Evolutionary conservation across 2,329 filamentous ascomycete genomes (phyloP).

Genomic region (Xylariaceae sp.): DNA sequence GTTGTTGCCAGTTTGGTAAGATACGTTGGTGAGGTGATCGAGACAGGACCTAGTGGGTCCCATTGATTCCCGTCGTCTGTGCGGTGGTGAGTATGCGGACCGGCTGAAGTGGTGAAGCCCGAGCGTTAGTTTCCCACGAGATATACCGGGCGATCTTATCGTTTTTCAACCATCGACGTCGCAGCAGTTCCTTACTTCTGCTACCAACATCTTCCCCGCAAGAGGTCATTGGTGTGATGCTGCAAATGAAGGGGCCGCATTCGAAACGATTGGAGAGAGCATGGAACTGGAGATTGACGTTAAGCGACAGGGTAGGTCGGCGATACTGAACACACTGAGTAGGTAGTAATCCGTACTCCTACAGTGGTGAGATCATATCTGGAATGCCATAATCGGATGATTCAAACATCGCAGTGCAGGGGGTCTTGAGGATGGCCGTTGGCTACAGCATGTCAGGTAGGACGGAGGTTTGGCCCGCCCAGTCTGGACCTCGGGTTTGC

Average conservation of each 20-base stretch:
- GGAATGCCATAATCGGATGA: background rate
- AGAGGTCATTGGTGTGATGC: background rate
- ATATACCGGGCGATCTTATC: constrained; percentile 11
- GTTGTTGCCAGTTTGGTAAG: background rate
- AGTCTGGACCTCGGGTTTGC: background rate
- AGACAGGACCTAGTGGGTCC: background rate
- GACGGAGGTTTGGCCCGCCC: background rate
- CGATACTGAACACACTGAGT: background rate
- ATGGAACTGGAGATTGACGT: background rate
- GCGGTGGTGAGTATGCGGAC: constrained; percentile 2
- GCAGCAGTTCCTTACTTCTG: constrained; percentile 1
- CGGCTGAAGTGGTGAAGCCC: constrained; percentile 10
- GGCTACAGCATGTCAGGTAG: background rate
- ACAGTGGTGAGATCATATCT: background rate
- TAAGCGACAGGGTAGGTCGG: background rate
- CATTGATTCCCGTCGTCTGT: no score
- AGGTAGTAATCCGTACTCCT: background rate
- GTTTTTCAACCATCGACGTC: background rate
- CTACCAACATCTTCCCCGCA: background rate
- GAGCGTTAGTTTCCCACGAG: constrained; percentile 5
- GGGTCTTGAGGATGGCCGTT: background rate
- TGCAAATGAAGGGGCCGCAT: background rate
- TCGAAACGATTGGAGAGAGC: background rate
- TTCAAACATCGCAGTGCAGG: background rate
- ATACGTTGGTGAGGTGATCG: constrained; percentile 2